Evolutionary conservation across 1,284 basidiomycete species (phyloP), one percentile per base, ranked within the genome.

Genomic region (Trametes hirsuta): DNA sequence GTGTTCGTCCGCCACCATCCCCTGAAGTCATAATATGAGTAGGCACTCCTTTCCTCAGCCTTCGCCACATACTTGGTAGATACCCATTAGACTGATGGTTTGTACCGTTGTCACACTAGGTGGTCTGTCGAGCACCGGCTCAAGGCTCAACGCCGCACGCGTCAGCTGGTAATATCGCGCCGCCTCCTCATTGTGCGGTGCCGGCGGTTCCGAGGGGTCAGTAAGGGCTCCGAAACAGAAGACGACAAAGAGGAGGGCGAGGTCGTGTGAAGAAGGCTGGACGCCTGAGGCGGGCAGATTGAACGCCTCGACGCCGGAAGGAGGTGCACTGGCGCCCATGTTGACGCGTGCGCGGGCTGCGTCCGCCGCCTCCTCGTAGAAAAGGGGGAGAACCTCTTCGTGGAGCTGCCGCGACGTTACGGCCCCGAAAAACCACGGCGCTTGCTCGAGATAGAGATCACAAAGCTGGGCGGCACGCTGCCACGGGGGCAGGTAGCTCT

Each of bases 361-460:
- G 6, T 40, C 48, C 2, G 55, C 59, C 2, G 72, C 71, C 63
- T 87, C 86, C 15, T 72, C 71, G 64, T 88, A 90, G 83, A 86
- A 90, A 39, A 84, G 69, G 24, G 88, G 88, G 15, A 90, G 74
- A 34, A 86, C 73, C 63, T 90, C 88, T 58, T 87, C 83, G n/a
- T 79, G 64, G 21, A 90, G 73, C 59, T 90, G 88, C 14, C 75
- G 75, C 40, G 77, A 75, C 2, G 84, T 85, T 30, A 90, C 82
- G 0, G 87, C 85, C 35, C 87, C 85, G 62, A 88, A 90, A 70
- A 90, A 89, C 89, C 89, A 91, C 0, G 87, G 86, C 1, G 87
- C 86, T 66, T 87, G 85, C 24, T 87, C 84, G 49, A 90, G 79
- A 71, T 91, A 91, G 12, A 88, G 77, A 24, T 84, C 79, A 64